Base-by-base conservation (phyloP, 2,329 filamentous ascomycete species). In the Colletotrichum limetticola region DNA sequence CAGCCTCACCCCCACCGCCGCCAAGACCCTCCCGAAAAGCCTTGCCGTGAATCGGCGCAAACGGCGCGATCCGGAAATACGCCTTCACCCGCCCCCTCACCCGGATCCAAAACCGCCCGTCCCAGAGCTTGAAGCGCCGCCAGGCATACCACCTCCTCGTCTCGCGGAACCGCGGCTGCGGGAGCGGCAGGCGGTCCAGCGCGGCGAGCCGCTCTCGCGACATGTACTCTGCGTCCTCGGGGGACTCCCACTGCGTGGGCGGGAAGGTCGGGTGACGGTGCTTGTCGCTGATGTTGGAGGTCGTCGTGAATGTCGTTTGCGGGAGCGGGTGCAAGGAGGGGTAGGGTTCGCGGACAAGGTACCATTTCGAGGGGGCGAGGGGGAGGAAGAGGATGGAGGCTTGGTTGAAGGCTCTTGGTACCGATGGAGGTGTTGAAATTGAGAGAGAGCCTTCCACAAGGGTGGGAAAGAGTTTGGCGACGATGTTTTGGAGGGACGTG, bases 61-160 rank as follows among this genome's bases (percentile, higher is more conserved):
- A 87, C 0, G 89, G 89, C 42, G 82, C 83, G 2, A 91, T 74
- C 22, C 82, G 78, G 19, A 88, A 80, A 16, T 79, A 78, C 62
- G 82, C 82, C 3, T 84, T 84, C 7, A 85, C 80, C 5, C 85
- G 84, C 59, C 84, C 81, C 24, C 80, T 80, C 11, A 90, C 68
- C 19, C 86, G 83, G 19, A 92, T 80, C 91, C 91, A 93, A 80
- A 87, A 92, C 2, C 91, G 88, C 0, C 89, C 88, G 78, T 93
- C 91, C 82, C 86, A 93, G 66, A 88, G 78, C 59, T 76, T 72
- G 81, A 84, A 85, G 1, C 64, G 74, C 46, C 68, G 72, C 82
- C 81, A 83, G 3, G n/a, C 5, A 1, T 76, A 71, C 79, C 80
- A 80, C 8, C 74, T 72, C 79, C 79, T 64, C 12, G n/a, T 16